Conservation (phyloP, 257 asterid genomes). For the Nicotiana paniculata region DNA sequence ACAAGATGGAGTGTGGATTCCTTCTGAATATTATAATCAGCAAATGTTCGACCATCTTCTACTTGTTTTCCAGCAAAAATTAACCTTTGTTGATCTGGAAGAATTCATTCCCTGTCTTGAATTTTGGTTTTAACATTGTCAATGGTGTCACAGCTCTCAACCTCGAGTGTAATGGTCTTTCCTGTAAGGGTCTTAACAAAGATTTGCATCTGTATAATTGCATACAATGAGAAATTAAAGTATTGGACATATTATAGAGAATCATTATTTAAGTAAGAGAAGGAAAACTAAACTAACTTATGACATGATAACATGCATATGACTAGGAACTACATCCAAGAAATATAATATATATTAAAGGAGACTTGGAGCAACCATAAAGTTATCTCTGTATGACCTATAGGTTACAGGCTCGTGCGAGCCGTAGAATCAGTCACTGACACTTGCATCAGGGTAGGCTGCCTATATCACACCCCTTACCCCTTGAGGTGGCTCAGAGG, state of each 20-base stretch:
- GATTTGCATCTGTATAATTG: not conserved
- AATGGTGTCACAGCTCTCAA: not conserved
- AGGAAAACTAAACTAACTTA: not conserved
- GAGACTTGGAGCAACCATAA: no score
- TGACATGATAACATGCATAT: no score
- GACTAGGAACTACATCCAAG: no score
- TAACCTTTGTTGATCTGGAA: not conserved
- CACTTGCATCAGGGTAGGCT: no score
- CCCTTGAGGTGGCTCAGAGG: no score
- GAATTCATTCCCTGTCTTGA: not conserved
- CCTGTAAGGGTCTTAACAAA: not conserved
- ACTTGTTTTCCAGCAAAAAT: constrained; percentile 6
- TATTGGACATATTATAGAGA: not conserved
- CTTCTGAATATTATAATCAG: not conserved
- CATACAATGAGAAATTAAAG: not conserved
- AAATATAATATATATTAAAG: no score
- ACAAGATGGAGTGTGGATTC: constrained; percentile 14
- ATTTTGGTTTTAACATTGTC: not conserved
- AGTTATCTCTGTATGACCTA: no score
- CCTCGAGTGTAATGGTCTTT: not conserved
- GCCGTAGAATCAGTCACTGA: no score
- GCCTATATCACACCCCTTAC: no score
- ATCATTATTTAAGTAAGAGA: not conserved
- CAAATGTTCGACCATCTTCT: not conserved
- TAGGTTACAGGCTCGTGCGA: no score